Percentiles rank a stretch among this genome's conserved stretches.
These are phyloP conservation scores for Tetradesmus lagerheimii DNA, from an alignment of 139 green algal species.

Conservation along the genomic window DNA sequence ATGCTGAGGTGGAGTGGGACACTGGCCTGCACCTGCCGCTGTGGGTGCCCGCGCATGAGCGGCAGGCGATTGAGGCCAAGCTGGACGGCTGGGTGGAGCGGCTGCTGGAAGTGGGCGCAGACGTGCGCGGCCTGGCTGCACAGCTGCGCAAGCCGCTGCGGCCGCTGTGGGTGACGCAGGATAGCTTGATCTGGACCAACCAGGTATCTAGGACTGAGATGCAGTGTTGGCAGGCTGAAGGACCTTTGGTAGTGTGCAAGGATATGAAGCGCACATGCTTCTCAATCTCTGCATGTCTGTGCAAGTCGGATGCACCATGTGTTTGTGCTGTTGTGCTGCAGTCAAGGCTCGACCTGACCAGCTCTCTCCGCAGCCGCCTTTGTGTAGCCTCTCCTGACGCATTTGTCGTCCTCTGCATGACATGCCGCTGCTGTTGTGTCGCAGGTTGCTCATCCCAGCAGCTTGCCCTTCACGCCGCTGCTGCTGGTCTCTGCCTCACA, in stretches of 20 bases:
- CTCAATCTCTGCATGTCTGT: not conserved
- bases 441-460: slow-evolving; percentile 60
- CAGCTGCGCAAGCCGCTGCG: slow-evolving; percentile 90
- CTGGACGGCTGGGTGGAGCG: slow-evolving; percentile 83
- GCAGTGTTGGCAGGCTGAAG: not conserved
- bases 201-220: slow-evolving; percentile 51
- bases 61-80: slow-evolving; percentile 73
- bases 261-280: not conserved
- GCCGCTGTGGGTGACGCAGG: slow-evolving; percentile 91
- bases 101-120: slow-evolving; percentile 66
- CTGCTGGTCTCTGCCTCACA: slow-evolving; percentile 91
- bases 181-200: slow-evolving; percentile 78
- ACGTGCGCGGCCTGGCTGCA: slow-evolving; percentile 54
- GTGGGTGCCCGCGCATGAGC: slow-evolving; percentile 85
- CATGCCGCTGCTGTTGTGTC: not conserved
- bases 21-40: slow-evolving; percentile 86
- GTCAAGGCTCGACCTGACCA: too few species aligned
- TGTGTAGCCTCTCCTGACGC: not conserved
- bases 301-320: not conserved
- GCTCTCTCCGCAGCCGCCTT: not conserved
- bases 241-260: too few species aligned
- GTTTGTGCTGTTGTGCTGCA: not conserved
- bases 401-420: not conserved
- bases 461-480: slow-evolving; percentile 87
- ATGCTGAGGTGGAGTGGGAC: not conserved